Percentiles rank a stretch among this genome's conserved stretches.
Evolutionary conservation across 139 green algal genomes (phyloP).

Genomic region (Ulvella scutata): DNA sequence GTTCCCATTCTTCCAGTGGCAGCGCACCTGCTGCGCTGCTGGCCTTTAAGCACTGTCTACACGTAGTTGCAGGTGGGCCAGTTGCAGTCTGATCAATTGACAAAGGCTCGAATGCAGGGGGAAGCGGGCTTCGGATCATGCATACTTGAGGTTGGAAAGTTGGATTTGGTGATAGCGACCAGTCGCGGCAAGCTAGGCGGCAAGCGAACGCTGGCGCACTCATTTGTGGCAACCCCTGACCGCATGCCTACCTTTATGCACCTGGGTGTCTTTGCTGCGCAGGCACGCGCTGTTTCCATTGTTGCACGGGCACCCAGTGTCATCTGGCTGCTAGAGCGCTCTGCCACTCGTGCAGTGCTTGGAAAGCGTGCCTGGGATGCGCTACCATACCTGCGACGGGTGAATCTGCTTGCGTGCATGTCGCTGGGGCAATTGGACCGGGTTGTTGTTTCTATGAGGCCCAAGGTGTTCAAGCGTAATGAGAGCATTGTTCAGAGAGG

Average conservation of each 20-base stretch:
- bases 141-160: conserved; percentile 23
- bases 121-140: conserved; percentile 32
- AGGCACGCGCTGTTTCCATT: conserved; percentile 43
- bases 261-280: not conserved
- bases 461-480: conserved; percentile 22
- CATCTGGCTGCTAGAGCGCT: conserved; percentile 44
- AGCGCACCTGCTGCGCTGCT: too few relatives aligned
- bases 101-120: conserved; percentile 28
- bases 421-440: conserved; percentile 18
- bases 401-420: conserved; percentile 39
- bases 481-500: conserved; percentile 32
- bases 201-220: conserved; percentile 30
- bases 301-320: conserved; percentile 34
- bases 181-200: not conserved
- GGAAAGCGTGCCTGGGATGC: not conserved
- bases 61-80: too few relatives aligned
- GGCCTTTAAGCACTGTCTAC: too few relatives aligned
- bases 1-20: too few relatives aligned
- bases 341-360: not conserved
- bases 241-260: conserved; percentile 2
- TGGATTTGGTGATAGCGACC: conserved; percentile 25
- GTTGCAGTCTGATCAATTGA: too few relatives aligned
- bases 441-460: conserved; percentile 10
- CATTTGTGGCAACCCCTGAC: conserved; percentile 1
- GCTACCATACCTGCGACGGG: conserved; percentile 24